phyloP scores from a whole-genome alignment of 2,329 filamentous ascomycete genomes.

The Xylariaceae sp. region DNA sequence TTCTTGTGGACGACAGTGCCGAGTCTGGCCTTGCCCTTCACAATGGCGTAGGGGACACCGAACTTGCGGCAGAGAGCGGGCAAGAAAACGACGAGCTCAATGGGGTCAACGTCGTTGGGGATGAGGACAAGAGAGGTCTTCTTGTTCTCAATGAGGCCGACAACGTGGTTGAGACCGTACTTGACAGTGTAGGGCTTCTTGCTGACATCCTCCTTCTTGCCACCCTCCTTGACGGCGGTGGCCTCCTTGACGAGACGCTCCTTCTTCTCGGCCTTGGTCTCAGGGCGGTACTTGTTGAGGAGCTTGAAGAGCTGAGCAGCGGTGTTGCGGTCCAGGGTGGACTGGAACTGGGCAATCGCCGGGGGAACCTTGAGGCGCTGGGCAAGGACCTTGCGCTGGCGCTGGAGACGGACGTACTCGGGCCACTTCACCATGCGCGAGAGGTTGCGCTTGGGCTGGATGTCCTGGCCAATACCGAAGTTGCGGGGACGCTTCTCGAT shows the following conservation, averaged over 20 bases:
- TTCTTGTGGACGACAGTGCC: slow-evolving; percentile 99
- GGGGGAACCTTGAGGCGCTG: slow-evolving; percentile 98
- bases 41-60: slow-evolving; percentile 97
- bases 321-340: slow-evolving; percentile 84
- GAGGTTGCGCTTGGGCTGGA: slow-evolving; percentile 93
- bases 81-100: slow-evolving; percentile 98
- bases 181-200: slow-evolving; percentile 99
- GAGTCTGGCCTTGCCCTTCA: slow-evolving; percentile 99
- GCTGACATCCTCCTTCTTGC: slow-evolving; percentile 99
- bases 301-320: slow-evolving; percentile 93
- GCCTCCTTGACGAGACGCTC: slow-evolving; percentile 98
- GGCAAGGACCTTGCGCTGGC: slow-evolving; percentile 91
- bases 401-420: slow-evolving; percentile 97
- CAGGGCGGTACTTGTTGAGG: slow-evolving; percentile 99
- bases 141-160: slow-evolving; percentile 98
- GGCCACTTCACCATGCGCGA: slow-evolving; percentile 99
- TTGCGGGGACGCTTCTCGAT: slow-evolving; percentile 97
- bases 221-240: slow-evolving; percentile 93
- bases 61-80: slow-evolving; percentile 99
- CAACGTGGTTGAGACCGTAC: slow-evolving; percentile 99
- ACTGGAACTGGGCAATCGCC: slow-evolving; percentile 40
- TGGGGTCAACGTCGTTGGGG: slow-evolving; percentile 98
- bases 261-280: slow-evolving; percentile 99
- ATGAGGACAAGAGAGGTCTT: slow-evolving; percentile 98
- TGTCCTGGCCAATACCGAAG: slow-evolving; percentile 98